Conservation (phyloP, 805 yeast species). For the Nakazawaea ishiwadae region DNA sequence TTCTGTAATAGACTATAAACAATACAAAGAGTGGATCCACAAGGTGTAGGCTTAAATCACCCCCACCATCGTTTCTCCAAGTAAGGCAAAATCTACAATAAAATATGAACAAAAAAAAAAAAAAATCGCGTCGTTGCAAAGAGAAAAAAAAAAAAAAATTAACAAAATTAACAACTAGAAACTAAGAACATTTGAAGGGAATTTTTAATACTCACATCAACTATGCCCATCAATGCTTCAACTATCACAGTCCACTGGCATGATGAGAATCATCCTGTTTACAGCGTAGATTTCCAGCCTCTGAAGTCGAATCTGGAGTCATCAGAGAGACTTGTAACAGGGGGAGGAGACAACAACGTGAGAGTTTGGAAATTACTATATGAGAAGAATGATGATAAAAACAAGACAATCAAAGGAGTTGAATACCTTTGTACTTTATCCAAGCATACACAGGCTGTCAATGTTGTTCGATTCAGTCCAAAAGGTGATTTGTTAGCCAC, state of each 20-base stretch:
- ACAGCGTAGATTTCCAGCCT: conserved; percentile 62
- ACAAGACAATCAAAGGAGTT: conserved; percentile 34
- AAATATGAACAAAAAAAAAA: too few relatives aligned
- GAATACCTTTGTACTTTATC: conserved; percentile 76
- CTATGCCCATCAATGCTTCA: conserved; percentile 25
- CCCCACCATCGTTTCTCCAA: too few relatives aligned
- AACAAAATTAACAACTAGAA: too few relatives aligned
- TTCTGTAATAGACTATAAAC: too few relatives aligned
- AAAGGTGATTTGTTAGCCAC: conserved; percentile 71
- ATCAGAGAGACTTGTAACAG: conserved; percentile 63
- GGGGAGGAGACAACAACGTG: conserved; percentile 93
- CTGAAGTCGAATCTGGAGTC: conserved; percentile 12
- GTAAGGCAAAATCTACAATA: too few relatives aligned
- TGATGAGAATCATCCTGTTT: conserved; percentile 70
- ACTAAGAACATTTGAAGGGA: not conserved
- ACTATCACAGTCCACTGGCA: conserved; percentile 69
- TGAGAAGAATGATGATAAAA: conserved; percentile 16
- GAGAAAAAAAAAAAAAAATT: not conserved
- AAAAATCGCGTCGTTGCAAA: too few relatives aligned
- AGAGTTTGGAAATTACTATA: conserved; percentile 37
- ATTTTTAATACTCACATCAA: too few relatives aligned
- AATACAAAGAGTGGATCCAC: too few relatives aligned
- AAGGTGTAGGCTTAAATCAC: too few relatives aligned
- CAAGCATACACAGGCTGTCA: conserved; percentile 93
- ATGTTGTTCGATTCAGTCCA: conserved; percentile 78